Evolutionary conservation across 768 basidiomycete genomes (phyloP).

Genomic region (Leucosporidium creatinivorum): DNA sequence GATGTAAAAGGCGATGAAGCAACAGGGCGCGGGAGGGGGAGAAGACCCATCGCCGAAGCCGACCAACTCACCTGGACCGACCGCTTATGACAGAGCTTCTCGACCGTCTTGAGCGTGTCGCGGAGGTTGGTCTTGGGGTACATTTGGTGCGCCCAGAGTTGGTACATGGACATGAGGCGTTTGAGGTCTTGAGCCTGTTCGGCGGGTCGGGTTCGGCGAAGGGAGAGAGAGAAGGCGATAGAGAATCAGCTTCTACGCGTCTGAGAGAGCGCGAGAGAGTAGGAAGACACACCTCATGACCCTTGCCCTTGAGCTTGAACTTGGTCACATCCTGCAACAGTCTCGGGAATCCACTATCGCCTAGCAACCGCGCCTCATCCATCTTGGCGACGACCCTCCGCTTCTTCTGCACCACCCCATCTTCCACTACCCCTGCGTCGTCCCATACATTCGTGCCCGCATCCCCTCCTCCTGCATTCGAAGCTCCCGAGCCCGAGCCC

Average conservation of each 20-base stretch:
- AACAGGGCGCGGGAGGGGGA: background rate
- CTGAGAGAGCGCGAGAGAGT: background rate
- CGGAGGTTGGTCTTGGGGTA: constrained; percentile 81
- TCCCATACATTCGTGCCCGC: constrained; percentile 37
- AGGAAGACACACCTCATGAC: constrained; percentile 63
- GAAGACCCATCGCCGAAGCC: background rate
- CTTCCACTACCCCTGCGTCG: constrained; percentile 33
- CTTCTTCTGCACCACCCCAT: constrained; percentile 41
- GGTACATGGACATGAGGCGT: constrained; percentile 72
- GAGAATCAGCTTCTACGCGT: background rate
- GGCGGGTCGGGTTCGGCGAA: background rate
- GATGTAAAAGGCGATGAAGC: no score
- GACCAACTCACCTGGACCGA: constrained; percentile 69
- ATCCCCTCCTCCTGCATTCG: constrained; percentile 39
- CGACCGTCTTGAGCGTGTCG: constrained; percentile 76
- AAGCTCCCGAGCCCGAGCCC: constrained; percentile 1
- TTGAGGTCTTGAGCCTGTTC: constrained; percentile 69
- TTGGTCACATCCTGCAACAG: constrained; percentile 68
- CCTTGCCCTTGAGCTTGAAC: constrained; percentile 79
- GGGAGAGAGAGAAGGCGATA: background rate
- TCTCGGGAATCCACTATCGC: constrained; percentile 67
- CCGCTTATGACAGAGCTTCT: constrained; percentile 77
- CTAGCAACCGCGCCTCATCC: constrained; percentile 62
- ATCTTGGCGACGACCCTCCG: constrained; percentile 52
- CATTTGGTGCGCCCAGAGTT: constrained; percentile 89